Base-by-base conservation (phyloP, 352 stramenopile genomes). In the Nothophytophthora sp. region DNA sequence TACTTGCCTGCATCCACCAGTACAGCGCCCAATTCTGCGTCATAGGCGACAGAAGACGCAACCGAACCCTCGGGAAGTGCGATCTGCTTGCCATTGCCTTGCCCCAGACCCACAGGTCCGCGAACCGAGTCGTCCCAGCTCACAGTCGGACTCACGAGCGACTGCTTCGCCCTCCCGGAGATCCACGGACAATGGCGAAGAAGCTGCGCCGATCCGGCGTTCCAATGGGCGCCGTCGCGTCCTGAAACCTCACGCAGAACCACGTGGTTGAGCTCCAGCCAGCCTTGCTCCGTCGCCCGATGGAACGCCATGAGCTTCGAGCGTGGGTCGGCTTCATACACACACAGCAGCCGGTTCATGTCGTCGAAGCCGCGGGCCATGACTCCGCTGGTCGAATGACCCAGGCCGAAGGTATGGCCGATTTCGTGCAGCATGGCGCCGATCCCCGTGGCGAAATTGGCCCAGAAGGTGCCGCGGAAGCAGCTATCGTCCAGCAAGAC, bases 321-420 rank as follows among this genome's bases (percentile, higher is more conserved):
- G 5, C 49, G 44, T 3, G 67, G 34, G 6, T 69, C 55, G 10
- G 67, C 56, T 42, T 80, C 44, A 32, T 74, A 83, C 11, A 73
- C 63, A 15, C 66, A 76, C 24, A 87, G 63, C 19, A 90, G 35
- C 5, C 60, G 68, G 40, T 88, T 88, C 73, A 89, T 81, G 25
- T 91, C 78, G 36, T 89, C 76, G 62, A 91, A 91, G 9, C 81
- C 81, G 22, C 76, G 65, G 13, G 63, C 65, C 78, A 90, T 90
- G 50, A 90, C 85, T 7, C 78, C 78, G 20, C 60, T 78, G 5
- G 61, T 64, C 0, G 76, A 44, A 34, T 88, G 78, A 1, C 73
- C 71, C n/a, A 90, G 69, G 0, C 78, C 71, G 24, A 90, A 72
- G 2, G 72, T 86, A 34, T 88, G 73, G 2, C 78, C 78, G 18